Evolutionary conservation across 2,329 filamentous ascomycete genomes (phyloP).

Genomic region (Aspergillaceae sp.): DNA sequence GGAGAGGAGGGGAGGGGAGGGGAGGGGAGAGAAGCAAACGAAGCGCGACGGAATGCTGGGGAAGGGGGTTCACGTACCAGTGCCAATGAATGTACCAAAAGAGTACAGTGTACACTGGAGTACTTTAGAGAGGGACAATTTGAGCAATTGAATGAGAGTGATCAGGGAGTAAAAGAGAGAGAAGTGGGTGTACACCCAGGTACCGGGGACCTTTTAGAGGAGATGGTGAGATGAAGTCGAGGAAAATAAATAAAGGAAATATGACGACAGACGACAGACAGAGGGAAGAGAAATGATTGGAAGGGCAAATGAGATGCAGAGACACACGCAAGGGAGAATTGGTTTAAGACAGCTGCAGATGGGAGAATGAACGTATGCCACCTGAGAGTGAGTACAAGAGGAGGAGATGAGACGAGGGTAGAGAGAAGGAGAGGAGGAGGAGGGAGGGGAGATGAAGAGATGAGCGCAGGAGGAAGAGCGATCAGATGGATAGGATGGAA

Average conservation of each 20-base stretch:
- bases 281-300: background rate
- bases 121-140: background rate
- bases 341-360: background rate
- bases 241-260: background rate
- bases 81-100: background rate
- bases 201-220: background rate
- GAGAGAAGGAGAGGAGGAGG: constrained; percentile 1
- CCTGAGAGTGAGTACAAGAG: background rate
- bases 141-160: background rate
- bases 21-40: no score
- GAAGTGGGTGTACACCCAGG: background rate
- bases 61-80: no score
- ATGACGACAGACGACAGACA: background rate
- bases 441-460: constrained; percentile 4
- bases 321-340: background rate
- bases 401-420: constrained; percentile 3
- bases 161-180: constrained; percentile 13
- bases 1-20: background rate
- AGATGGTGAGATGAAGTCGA: constrained; percentile 2
- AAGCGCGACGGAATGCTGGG: background rate
- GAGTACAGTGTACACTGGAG: background rate
- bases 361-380: background rate
- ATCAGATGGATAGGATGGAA: background rate
- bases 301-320: background rate
- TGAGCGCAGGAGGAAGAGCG: constrained; percentile 1